Percentiles rank a stretch among this genome's conserved stretches.
These are phyloP conservation scores for Hypholoma sublateritium DNA, from an alignment of 768 basidiomycete species.

Conservation along the genomic window DNA sequence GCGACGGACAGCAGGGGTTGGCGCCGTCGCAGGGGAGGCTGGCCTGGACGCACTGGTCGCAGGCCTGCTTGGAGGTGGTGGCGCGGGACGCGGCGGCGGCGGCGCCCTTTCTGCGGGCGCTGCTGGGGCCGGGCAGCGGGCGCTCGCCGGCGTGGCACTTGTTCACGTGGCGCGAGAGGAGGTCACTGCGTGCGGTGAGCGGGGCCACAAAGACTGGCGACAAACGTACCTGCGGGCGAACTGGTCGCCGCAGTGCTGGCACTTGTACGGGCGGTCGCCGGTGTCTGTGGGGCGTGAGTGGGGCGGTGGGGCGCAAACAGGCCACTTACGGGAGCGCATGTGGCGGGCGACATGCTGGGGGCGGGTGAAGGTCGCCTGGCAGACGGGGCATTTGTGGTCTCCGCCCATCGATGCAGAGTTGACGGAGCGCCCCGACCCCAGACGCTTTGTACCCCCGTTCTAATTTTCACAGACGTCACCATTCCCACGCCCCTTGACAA, in stretches of 20 bases:
- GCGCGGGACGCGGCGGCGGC: constrained; percentile 67
- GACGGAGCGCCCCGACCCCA: too few species aligned
- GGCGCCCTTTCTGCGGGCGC: constrained; percentile 63
- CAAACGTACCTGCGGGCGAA: constrained; percentile 88
- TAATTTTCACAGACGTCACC: constrained; percentile 15
- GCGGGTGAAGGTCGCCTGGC: constrained; percentile 83
- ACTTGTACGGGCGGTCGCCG: constrained; percentile 88
- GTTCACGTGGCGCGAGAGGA: constrained; percentile 83
- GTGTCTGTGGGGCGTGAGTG: constrained; percentile 55
- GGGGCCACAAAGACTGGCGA: too few species aligned
- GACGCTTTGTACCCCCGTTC: constrained; percentile 15
- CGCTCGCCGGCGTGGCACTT: constrained; percentile 87
- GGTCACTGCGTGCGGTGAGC: constrained; percentile 50
- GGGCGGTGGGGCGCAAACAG: constrained; percentile 15
- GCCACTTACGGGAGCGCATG: constrained; percentile 83
- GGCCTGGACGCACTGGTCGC: constrained; percentile 80
- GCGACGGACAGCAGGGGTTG: constrained; percentile 70
- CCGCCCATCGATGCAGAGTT: constrained; percentile 55
- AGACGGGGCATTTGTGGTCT: constrained; percentile 86
- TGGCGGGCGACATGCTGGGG: constrained; percentile 89
- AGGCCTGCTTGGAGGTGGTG: constrained; percentile 79
- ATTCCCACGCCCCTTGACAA: constrained; percentile 20
- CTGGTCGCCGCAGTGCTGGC: constrained; percentile 85
- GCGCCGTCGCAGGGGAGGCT: constrained; percentile 77
- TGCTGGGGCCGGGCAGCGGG: constrained; percentile 36